A percentile compares a stretch with the other conserved stretches of the same genome.
Conservation (phyloP, 768 basidiomycete genomes). For the Podaxis carcinomalis region DNA sequence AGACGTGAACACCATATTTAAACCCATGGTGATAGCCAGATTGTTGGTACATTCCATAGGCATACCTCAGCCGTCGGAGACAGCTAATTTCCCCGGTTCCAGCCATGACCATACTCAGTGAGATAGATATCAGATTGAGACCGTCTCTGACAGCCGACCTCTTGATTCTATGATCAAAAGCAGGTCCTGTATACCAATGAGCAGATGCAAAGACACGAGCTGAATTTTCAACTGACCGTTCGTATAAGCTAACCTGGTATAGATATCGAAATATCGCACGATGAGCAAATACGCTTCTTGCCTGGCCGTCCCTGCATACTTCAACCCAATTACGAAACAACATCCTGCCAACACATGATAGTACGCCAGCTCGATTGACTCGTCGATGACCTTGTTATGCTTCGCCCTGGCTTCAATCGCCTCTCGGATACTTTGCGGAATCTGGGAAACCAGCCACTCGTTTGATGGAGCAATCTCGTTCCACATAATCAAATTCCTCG, state of each 20-base stretch:
- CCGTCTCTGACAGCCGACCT: conserved; percentile 85
- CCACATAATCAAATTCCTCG: conserved; percentile 85
- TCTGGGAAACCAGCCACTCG: conserved; percentile 68
- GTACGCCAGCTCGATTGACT: conserved; percentile 83
- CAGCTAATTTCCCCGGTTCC: conserved; percentile 94
- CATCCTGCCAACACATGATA: conserved; percentile 88
- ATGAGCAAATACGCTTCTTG: conserved; percentile 85
- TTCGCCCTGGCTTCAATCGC: conserved; percentile 52
- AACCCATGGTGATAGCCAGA: conserved; percentile 57
- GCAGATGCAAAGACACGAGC: neutral
- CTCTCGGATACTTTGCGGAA: conserved; percentile 63
- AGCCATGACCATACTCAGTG: conserved; percentile 93
- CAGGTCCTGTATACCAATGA: conserved; percentile 45
- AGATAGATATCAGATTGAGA: conserved; percentile 80
- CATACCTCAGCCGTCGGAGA: conserved; percentile 79
- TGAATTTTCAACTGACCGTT: conserved; percentile 44
- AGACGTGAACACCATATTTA: conserved; percentile 87
- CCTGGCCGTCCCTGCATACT: conserved; percentile 90
- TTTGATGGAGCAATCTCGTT: conserved; percentile 63
- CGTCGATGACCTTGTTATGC: conserved; percentile 48
- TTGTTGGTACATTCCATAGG: conserved; percentile 81
- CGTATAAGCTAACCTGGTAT: conserved; percentile 65
- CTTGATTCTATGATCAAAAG: conserved; percentile 86
- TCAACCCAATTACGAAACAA: conserved; percentile 88
- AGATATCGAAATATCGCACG: conserved; percentile 76